Conservation (phyloP, 352 stramenopile species). For the Phytophthora pini region DNA sequence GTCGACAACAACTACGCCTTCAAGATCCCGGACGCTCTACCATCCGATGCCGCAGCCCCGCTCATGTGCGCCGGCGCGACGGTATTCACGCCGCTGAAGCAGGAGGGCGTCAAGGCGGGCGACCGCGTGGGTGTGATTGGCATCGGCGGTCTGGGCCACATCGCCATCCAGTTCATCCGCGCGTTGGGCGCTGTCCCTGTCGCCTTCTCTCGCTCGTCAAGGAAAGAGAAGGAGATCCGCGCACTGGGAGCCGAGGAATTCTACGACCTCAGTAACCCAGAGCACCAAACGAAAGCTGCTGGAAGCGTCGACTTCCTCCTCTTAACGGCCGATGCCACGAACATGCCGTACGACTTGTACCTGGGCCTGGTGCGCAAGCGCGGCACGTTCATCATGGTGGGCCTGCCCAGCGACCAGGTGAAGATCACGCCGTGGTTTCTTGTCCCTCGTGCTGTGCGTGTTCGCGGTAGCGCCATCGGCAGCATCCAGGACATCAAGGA, state of each 20-base stretch:
- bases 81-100: slow-evolving; percentile 23
- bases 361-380: slow-evolving; percentile 26
- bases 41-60: slow-evolving; percentile 17
- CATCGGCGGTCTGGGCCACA: slow-evolving; percentile 37
- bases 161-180: slow-evolving; percentile 62
- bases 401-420: slow-evolving; percentile 43
- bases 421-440: slow-evolving; percentile 44
- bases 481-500: slow-evolving; percentile 22
- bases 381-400: slow-evolving; percentile 38
- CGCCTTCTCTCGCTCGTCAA: slow-evolving; percentile 22
- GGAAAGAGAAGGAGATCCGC: slow-evolving; percentile 22
- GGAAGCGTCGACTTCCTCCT: slow-evolving; percentile 35
- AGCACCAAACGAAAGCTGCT: slow-evolving; percentile 33
- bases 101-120: slow-evolving; percentile 25
- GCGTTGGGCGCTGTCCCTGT: slow-evolving; percentile 16
- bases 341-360: slow-evolving; percentile 42
- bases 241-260: slow-evolving; percentile 22
- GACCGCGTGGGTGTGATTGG: slow-evolving; percentile 44
- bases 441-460: slow-evolving; percentile 13
- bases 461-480: slow-evolving; percentile 17
- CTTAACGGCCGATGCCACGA: slow-evolving; percentile 39
- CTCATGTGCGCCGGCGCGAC: slow-evolving; percentile 17
- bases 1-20: slow-evolving; percentile 39
- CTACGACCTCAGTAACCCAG: slow-evolving; percentile 19
- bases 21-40: slow-evolving; percentile 18